A percentile compares a stretch with the other conserved stretches of the same genome.
These are phyloP conservation scores for Filobasidium floriforme DNA, from an alignment of 768 basidiomycete species.

Conservation along the genomic window DNA sequence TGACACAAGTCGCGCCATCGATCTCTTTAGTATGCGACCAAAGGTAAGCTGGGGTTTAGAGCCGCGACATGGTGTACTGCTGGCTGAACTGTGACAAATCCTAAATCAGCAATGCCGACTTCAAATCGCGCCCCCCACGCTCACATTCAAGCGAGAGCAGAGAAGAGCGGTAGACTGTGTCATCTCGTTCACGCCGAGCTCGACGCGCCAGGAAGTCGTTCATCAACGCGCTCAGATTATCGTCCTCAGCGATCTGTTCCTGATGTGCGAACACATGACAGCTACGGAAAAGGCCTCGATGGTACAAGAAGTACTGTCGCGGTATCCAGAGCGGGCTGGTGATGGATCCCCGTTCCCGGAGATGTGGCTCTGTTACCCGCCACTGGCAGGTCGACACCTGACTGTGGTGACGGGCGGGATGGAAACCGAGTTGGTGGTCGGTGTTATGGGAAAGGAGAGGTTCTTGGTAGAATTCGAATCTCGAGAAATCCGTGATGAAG, in stretches of 20 bases:
- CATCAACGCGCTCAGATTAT: conserved; percentile 74
- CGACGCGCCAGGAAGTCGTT: conserved; percentile 63
- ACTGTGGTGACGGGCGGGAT: conserved; percentile 48
- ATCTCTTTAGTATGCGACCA: conserved; percentile 90
- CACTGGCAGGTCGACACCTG: conserved; percentile 87
- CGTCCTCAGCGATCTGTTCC: conserved; percentile 84
- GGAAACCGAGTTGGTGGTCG: conserved; percentile 69
- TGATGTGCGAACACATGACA: conserved; percentile 78
- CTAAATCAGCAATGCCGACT: conserved; percentile 66
- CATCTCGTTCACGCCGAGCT: conserved; percentile 67
- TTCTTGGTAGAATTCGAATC: conserved; percentile 62
- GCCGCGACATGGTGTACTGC: background rate
- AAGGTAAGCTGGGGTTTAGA: conserved; percentile 54
- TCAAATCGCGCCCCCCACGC: conserved; percentile 73
- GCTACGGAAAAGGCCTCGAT: conserved; percentile 53
- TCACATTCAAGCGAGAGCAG: conserved; percentile 70
- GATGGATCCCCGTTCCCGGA: conserved; percentile 56
- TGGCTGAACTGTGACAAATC: conserved; percentile 3
- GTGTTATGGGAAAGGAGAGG: conserved; percentile 81
- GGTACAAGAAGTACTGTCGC: conserved; percentile 34
- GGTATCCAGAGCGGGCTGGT: conserved; percentile 48
- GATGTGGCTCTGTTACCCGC: conserved; percentile 90
- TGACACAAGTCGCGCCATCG: conserved; percentile 67
- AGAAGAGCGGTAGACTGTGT: conserved; percentile 64
- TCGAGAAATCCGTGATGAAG: conserved; percentile 54